phyloP scores from a whole-genome alignment of 495 filamentous ascomycete species.

The Tricharina praecox region DNA sequence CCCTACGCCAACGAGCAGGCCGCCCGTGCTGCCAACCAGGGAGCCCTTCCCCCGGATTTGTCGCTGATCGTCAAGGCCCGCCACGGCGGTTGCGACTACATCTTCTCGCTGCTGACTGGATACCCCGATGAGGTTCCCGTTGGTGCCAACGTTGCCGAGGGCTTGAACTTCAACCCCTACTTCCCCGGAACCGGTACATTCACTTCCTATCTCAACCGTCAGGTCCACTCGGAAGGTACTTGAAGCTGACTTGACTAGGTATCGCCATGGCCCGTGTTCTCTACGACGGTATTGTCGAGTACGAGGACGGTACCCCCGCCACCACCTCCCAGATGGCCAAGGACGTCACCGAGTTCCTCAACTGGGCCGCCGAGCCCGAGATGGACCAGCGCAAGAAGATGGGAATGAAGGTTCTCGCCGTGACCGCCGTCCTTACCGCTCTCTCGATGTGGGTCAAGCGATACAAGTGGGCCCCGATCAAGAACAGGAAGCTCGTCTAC shows the following conservation, averaged over 20 bases:
- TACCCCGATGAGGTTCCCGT: constrained; percentile 95
- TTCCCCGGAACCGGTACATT: constrained; percentile 77
- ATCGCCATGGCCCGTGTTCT: constrained; percentile 98
- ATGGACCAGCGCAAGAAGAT: constrained; percentile 99
- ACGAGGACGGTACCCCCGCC: constrained; percentile 91
- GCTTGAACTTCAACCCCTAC: constrained; percentile 99
- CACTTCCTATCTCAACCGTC: background rate
- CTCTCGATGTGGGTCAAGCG: constrained; percentile 95
- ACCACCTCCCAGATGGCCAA: constrained; percentile 98
- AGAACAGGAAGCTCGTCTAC: constrained; percentile 72
- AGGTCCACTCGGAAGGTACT: background rate
- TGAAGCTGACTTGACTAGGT: constrained; percentile 31
- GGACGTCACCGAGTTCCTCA: constrained; percentile 95
- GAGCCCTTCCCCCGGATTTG: constrained; percentile 92
- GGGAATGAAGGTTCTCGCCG: constrained; percentile 81
- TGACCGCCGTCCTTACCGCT: constrained; percentile 61
- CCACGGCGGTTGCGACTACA: constrained; percentile 96
- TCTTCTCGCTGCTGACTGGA: constrained; percentile 92
- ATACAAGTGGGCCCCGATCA: constrained; percentile 94
- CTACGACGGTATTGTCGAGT: constrained; percentile 94
- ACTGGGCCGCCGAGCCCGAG: constrained; percentile 98
- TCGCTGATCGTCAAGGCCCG: constrained; percentile 93
- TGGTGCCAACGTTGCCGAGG: constrained; percentile 59
- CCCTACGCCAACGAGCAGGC: constrained; percentile 99
- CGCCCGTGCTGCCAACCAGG: constrained; percentile 92